Base-by-base conservation (phyloP, 768 basidiomycete genomes). In the Strobilomyces echinocephalus region DNA sequence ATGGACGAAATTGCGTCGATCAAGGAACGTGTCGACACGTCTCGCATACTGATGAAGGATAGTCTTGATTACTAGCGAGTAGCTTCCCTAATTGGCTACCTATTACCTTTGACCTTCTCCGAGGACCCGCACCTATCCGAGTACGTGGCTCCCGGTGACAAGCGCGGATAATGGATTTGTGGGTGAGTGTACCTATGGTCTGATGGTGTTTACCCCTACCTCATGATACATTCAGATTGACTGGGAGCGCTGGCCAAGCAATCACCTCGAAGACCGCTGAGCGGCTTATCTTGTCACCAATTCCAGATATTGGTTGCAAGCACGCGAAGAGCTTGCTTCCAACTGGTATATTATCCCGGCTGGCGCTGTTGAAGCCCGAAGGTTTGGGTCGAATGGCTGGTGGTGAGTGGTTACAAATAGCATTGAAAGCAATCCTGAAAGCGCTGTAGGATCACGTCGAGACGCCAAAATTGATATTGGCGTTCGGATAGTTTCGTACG, bases 91-190 rank as follows among this genome's bases (percentile, higher is more conserved):
- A 53, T 50, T 28, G 35, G 16, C 35, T 30, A 24, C 8, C 31
- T 50, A 52, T 49, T 49, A 42, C 33, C 54, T 62, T 40, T 41
- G 43, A 52, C 34, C 18, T 52, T 10, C 46, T 50, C 39, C 39
- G 88, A 89, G 68, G 91, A 93, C 63, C 85, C 88, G 6, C 91
- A 93, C 64, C 80, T 81, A 47, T 90, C 89, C 0, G 91, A 93
- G 68, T 91, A 90, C 55, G 85, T 91, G 26, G 81, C 88, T 16
- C 67, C 77, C 8, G 81, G 82, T 53, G 91, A 93, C 68, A 87
- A 86, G 66, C 81, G 91, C 45, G 74, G 87, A 50, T 80, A 89
- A 64, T 92, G 81, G 73, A 81, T 92, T 47, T 84, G 85, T 41
- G 87, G 85, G 86, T 87, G 65, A 52, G 83, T 68, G n/a, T 45